Percentiles rank a stretch among this genome's conserved stretches.
These are phyloP conservation scores for Daldinia eschscholtzii DNA, from an alignment of 2,329 filamentous ascomycete species.

Conservation along the genomic window DNA sequence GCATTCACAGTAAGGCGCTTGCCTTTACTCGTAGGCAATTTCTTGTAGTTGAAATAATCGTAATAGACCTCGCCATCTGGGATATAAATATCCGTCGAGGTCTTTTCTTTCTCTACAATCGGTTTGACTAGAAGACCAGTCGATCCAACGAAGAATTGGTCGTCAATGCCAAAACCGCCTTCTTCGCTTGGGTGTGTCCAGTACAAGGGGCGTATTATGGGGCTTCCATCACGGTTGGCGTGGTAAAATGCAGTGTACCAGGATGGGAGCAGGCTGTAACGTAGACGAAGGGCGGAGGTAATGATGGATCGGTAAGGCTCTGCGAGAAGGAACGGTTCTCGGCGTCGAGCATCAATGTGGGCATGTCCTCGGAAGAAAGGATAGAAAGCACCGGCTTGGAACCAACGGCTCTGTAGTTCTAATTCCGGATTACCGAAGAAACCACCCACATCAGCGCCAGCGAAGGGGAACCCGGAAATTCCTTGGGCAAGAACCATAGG, in stretches of 20 bases:
- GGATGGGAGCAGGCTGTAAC: constrained; percentile 88
- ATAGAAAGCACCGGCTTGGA: constrained; percentile 96
- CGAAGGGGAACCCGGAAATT: constrained; percentile 92
- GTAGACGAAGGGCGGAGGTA: constrained; percentile 85
- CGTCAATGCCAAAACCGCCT: constrained; percentile 86
- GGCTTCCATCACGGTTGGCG: constrained; percentile 83
- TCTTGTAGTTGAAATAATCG: constrained; percentile 91
- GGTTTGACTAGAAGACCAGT: constrained; percentile 95
- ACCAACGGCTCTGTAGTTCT: constrained; percentile 93
- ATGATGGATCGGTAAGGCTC: constrained; percentile 90
- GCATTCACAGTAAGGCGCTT: constrained; percentile 78
- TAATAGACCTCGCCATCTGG: constrained; percentile 92
- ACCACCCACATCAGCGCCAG: constrained; percentile 94
- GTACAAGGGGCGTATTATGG: constrained; percentile 92
- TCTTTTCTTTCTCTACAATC: constrained; percentile 81
- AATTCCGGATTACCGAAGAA: constrained; percentile 98
- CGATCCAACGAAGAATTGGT: constrained; percentile 91
- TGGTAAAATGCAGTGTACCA: constrained; percentile 99
- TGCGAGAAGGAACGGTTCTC: constrained; percentile 90
- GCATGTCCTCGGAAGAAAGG: constrained; percentile 98
- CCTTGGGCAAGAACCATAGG: constrained; percentile 96
- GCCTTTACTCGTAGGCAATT: constrained; percentile 76
- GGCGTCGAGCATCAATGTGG: constrained; percentile 93
- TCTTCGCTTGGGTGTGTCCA: constrained; percentile 92
- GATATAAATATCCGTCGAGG: constrained; percentile 83